Conservation (phyloP, 352 stramenopile species). For the Phytophthora macrochlamydospora region DNA sequence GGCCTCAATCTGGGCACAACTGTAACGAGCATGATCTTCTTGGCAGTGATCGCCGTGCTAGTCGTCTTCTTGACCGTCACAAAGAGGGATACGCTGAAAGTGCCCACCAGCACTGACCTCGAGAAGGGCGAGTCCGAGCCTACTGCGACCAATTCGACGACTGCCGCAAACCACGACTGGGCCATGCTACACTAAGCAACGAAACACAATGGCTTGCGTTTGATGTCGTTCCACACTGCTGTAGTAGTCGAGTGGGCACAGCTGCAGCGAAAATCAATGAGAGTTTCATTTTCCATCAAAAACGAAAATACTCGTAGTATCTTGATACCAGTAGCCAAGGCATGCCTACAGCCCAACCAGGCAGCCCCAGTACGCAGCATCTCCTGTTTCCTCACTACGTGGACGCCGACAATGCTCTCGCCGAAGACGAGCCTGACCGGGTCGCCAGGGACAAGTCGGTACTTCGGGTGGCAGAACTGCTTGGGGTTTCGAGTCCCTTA, state of each 20-base stretch:
- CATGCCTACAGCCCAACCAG: not conserved
- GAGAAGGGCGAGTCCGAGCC: too few species aligned
- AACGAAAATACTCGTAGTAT: too few species aligned
- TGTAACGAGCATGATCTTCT: not conserved
- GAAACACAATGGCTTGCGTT: not conserved
- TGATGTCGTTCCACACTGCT: too few species aligned
- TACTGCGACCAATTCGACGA: not conserved
- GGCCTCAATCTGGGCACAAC: not conserved
- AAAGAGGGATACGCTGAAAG: not conserved
- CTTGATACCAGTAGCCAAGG: too few species aligned
- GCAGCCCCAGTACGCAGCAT: not conserved
- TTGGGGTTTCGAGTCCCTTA: not conserved
- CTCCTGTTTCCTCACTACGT: conserved; percentile 30
- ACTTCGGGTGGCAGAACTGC: conserved; percentile 2
- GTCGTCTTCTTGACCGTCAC: not conserved
- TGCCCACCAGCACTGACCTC: too few species aligned
- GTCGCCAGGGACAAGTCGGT: conserved; percentile 12
- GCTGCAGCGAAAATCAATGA: too few species aligned
- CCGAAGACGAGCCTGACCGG: conserved; percentile 15
- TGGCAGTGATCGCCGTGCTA: not conserved
- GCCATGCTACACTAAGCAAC: not conserved
- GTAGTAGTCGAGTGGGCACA: too few species aligned
- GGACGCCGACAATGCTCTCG: conserved; percentile 26
- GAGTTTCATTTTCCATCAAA: too few species aligned
- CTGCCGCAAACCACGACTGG: not conserved